Evolutionary conservation across 202 grass and related monocot species (phyloP), one percentile per base, ranked within the genome.

Genomic region (Brachypodium distachyon): DNA sequence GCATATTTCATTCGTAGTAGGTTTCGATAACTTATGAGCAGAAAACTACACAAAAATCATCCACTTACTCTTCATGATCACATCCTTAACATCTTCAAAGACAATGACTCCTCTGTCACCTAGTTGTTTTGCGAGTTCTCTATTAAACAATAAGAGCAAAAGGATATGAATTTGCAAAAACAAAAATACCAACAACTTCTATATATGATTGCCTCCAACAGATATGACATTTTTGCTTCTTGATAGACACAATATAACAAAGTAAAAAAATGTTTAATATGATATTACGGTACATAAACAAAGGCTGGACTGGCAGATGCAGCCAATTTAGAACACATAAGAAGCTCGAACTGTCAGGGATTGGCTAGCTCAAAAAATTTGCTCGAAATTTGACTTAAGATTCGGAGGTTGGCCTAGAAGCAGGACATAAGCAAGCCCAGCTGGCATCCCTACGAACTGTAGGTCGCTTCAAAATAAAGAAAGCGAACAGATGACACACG

Each of bases 31-130:
- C 31, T 44, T 18, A 61, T 32, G 14, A 50, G 10, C 50, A 42
- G 10, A 44, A 79, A 26, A 29, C 1, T 46, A 53, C 33, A 23
- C 2, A 1, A 28, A 36, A 44, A 13, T 49, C 7, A 9, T 75
- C 29, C 25, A 77, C 84, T 81, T 90, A 94, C 95, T 86, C 80
- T 94, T 93, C 85, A 86, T 92, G 34, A 97, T 97, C 19, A 94
- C 90, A 83, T 83, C 84, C 65, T 80, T 86, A 66, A 97, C 87
- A 76, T 97, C 89, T 82, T 82, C 84, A 36, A 93, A 94, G 67
- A 88, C 89, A 67, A 97, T 88, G 48, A 87, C 28, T 51, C 95
- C 91, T 77, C 92, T 86, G 60, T 92, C 86, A 11, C 69, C 91
- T 63, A 94, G 80, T 48, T 82, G 63, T 90, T 86, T 94, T 73